Conservation (phyloP, 495 filamentous ascomycete genomes). For the Extremus antarcticus region DNA sequence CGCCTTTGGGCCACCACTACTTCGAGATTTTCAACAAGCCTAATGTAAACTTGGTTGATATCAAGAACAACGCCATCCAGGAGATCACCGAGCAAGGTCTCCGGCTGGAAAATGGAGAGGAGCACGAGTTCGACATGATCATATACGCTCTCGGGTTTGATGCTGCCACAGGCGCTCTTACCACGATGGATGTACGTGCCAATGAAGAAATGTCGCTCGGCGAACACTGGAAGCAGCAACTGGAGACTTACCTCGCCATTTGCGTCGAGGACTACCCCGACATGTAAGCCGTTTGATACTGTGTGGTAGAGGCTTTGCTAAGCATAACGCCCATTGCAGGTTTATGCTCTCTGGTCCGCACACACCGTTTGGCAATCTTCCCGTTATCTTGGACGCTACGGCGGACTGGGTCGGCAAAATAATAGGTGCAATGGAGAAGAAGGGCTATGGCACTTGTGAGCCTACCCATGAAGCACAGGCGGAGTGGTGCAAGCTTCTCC, state of each 20-base stretch:
- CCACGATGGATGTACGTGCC: neutral
- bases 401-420: constrained; percentile 38
- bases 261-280: constrained; percentile 38
- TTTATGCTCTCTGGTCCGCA: constrained; percentile 39
- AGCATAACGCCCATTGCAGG: neutral
- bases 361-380: constrained; percentile 40
- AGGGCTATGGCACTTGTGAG: constrained; percentile 31
- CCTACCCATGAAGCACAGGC: constrained; percentile 27
- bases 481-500: constrained; percentile 30
- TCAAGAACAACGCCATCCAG: constrained; percentile 6
- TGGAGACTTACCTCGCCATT: constrained; percentile 37
- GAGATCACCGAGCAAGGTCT: constrained; percentile 5
- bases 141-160: constrained; percentile 11
- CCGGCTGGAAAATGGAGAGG: neutral
- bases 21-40: constrained; percentile 8
- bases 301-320: neutral
- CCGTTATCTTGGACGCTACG: constrained; percentile 38
- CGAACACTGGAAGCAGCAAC: neutral
- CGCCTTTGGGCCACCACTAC: constrained; percentile 6
- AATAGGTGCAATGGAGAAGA: constrained; percentile 30
- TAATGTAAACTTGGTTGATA: constrained; percentile 4
- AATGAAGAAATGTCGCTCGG: neutral
- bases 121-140: constrained; percentile 6
- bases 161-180: neutral
- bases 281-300: constrained; percentile 18